phyloP scores from a whole-genome alignment of 2,329 filamentous ascomycete species.

The Cryoendolithus antarcticus region DNA sequence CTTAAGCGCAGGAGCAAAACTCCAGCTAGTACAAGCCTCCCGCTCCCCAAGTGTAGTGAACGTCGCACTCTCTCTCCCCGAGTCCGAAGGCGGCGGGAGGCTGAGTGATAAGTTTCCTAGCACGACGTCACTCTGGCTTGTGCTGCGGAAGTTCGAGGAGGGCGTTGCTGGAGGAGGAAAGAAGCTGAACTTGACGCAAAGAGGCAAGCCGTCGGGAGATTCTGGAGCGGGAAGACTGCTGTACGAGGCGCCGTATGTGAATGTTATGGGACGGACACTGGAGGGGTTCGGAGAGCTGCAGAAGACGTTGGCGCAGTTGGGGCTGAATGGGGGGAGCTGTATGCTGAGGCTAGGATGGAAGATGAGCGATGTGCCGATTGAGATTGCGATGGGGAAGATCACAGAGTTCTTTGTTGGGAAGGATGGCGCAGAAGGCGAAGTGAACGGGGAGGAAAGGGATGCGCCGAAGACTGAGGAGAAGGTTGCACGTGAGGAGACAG shows the following conservation, averaged over 20 bases:
- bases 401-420: constrained; percentile 50
- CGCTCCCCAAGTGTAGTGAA: constrained; percentile 76
- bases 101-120: constrained; percentile 78
- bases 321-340: constrained; percentile 72
- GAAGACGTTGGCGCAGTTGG: constrained; percentile 76
- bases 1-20: constrained; percentile 72
- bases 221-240: constrained; percentile 60
- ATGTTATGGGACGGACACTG: constrained; percentile 71
- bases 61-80: constrained; percentile 75
- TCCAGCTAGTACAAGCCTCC: constrained; percentile 80
- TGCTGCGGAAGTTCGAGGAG: constrained; percentile 82
- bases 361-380: constrained; percentile 63
- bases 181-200: constrained; percentile 67
- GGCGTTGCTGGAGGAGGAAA: constrained; percentile 45
- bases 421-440: constrained; percentile 10
- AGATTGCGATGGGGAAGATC: constrained; percentile 76
- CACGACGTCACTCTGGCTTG: constrained; percentile 76
- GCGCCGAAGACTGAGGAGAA: constrained; percentile 4
- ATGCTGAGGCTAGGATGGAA: constrained; percentile 68
- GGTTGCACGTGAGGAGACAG: constrained; percentile 17
- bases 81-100: constrained; percentile 58
- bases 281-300: constrained; percentile 70
- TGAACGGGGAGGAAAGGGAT: constrained; percentile 12
- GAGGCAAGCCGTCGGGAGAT: constrained; percentile 54
- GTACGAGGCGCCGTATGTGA: constrained; percentile 77